Evolutionary conservation across 73 alveolate genomes (phyloP), one percentile per base, ranked within the genome.

Genomic region (Blepharisma stoltei): DNA sequence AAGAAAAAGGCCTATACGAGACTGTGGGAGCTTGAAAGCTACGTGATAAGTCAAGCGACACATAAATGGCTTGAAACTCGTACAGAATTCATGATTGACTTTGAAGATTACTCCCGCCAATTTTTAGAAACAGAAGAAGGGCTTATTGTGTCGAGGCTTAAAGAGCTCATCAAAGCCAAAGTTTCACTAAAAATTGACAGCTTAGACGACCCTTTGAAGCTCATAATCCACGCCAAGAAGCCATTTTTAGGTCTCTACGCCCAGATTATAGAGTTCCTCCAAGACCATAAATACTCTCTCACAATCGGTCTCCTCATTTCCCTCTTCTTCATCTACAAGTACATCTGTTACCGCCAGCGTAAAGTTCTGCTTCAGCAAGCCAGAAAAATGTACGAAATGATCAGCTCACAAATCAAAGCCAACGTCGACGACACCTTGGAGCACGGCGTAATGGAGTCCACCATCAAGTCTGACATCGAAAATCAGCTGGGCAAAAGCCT

Each of bases 381-480:
- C 18, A 25, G 46, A 18, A 9, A 60, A 20, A 60, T 60, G 73
- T 60, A 18, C 23, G 73, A 60, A 25, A n/a, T 60, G 18, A 60
- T 60, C 38, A 60, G 45, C 66, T 52, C 66, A 14, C n/a, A 52
- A 11, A 52, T 14, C n/a, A 60, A 60, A 25, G 73, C 38, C 14
- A 60, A 60, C 23, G 73, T 60, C 23, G 73, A 60, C 46, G 73
- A 60, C 46, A 60, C 73, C 46, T 38, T 38, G 38, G 73, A 60
- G 4, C 73, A 60, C 23, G 73, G 73, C 11, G 45, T 60, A 14
- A n/a, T 38, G 11, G 73, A 20, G 23, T n/a, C 14, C 2, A 60
- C 37, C 3, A 8, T 60, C 38, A n/a, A 60, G 5, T n/a, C 14
- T 20, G 73, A 20, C 2, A 60, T 60, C 23, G 37, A 8, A 14